A percentile compares a stretch with the other conserved stretches of the same genome.
phyloP scores from a whole-genome alignment of 495 filamentous ascomycete species.

The Astrothelium macrocarpum region DNA sequence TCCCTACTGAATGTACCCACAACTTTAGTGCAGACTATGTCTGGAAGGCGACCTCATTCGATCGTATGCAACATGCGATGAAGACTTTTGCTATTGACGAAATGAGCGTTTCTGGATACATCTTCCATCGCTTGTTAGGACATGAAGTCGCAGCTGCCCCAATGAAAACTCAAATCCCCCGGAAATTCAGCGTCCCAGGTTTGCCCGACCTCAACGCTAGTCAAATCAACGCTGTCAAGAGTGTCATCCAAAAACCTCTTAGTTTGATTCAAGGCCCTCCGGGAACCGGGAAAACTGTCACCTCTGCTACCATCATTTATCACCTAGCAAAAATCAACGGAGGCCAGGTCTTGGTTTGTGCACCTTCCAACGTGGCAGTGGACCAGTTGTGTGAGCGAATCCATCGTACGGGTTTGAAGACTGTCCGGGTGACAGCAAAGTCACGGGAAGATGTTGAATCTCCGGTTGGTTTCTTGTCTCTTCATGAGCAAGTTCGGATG shows the following conservation, averaged over 20 bases:
- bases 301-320: slow-evolving; percentile 98
- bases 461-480: slow-evolving; percentile 82
- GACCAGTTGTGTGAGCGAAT: slow-evolving; percentile 98
- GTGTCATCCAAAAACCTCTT: slow-evolving; percentile 82
- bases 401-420: slow-evolving; percentile 87
- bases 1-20: slow-evolving; percentile 94
- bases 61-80: slow-evolving; percentile 99
- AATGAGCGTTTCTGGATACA: slow-evolving; percentile 96
- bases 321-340: slow-evolving; percentile 92
- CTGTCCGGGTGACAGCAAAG: slow-evolving; percentile 96
- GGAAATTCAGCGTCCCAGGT: slow-evolving; percentile 93
- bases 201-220: slow-evolving; percentile 91
- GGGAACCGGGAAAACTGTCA: slow-evolving; percentile 97
- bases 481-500: slow-evolving; percentile 95
- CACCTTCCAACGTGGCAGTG: slow-evolving; percentile 96
- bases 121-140: slow-evolving; percentile 93
- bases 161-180: slow-evolving; percentile 93
- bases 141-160: slow-evolving; percentile 93
- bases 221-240: slow-evolving; percentile 95
- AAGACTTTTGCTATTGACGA: slow-evolving; percentile 98
- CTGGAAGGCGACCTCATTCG: slow-evolving; percentile 98
- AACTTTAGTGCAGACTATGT: slow-evolving; percentile 98
- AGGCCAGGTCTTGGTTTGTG: slow-evolving; percentile 91
- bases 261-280: slow-evolving; percentile 96
- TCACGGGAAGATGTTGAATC: slow-evolving; percentile 98